Base-by-base conservation (phyloP, 2,329 filamentous ascomycete genomes). In the Tolypocladium capitatum region DNA sequence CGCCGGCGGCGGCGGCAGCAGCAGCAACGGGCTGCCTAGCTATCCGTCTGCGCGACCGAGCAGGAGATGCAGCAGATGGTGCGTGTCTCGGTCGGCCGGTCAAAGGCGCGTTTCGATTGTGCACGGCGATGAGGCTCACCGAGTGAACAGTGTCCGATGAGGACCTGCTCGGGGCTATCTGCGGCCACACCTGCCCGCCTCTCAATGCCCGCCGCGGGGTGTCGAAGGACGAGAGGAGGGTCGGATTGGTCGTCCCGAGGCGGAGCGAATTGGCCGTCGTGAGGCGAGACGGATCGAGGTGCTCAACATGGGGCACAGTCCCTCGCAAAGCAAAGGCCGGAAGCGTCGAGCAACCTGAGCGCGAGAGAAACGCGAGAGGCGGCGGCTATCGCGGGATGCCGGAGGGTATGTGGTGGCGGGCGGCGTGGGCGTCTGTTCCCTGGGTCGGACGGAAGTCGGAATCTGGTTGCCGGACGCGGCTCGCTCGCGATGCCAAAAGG, bases 21-120 rank as follows among this genome's bases (percentile, higher is more conserved):
- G 31, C 45, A 30, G 42, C 20, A 20, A 11, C 35, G 16, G 30
- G 11, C 42, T 44, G 21, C 43, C 43, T 34, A 9, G 14, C 14
- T 41, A 41, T 41, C 11, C 24, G 16, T 41, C 8, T 41, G 21
- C 38, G 21, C 38, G 38, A 11, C 21, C 14, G 55, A 54, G 56
- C 53, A 59, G 55, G 5, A 13, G 27, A 40, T 27, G 33, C 18
- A 45, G 31, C n/a, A 21, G 31, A 35, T 24, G 9, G 43, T 27
- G 31, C 28, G 21, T 3, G 38, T 27, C 20, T 28, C 21, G 38
- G 38, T 11, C 38, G 38, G 21, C 38, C 14, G 8, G 38, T n/a
- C 10, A n/a, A n/a, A n/a, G 21, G 21, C 3, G 36, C 7, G 13
- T n/a, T 27, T 27, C 21, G 3, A 27, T 27, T 8, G 32, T 32